These are phyloP conservation scores for Aspergillus hancockii DNA, from an alignment of 495 filamentous ascomycete genomes.

Conservation along the genomic window DNA sequence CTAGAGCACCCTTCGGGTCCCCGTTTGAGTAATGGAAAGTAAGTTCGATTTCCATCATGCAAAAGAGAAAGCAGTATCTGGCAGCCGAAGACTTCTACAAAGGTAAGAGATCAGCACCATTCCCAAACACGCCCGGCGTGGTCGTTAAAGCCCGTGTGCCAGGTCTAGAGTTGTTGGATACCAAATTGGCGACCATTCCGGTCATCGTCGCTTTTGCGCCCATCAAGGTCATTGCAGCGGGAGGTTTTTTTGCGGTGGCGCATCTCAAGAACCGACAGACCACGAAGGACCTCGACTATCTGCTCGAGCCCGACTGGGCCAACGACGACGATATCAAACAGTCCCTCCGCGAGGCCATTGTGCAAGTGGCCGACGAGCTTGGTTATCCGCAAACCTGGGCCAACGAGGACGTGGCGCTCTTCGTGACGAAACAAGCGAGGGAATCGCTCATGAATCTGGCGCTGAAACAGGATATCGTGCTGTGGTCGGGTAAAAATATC, in stretches of 20 bases:
- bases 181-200: constrained; percentile 25
- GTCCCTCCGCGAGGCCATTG: constrained; percentile 22
- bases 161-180: constrained; percentile 32
- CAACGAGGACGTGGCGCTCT: constrained; percentile 33
- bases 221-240: constrained; percentile 30
- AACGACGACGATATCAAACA: constrained; percentile 28
- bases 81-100: neutral
- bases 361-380: constrained; percentile 16
- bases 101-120: neutral
- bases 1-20: neutral
- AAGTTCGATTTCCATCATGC: neutral
- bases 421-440: constrained; percentile 25
- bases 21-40: neutral
- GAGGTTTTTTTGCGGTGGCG: constrained; percentile 31
- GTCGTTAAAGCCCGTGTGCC: neutral
- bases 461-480: constrained; percentile 28
- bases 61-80: neutral
- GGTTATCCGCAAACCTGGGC: constrained; percentile 28
- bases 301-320: constrained; percentile 30
- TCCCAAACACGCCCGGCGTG: neutral
- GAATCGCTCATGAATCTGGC: constrained; percentile 24
- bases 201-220: constrained; percentile 36
- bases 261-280: constrained; percentile 30
- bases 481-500: constrained; percentile 27
- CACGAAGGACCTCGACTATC: constrained; percentile 35